Base-by-base conservation (phyloP, 345 rosid genomes). In the Odontarrhena argentea region DNA sequence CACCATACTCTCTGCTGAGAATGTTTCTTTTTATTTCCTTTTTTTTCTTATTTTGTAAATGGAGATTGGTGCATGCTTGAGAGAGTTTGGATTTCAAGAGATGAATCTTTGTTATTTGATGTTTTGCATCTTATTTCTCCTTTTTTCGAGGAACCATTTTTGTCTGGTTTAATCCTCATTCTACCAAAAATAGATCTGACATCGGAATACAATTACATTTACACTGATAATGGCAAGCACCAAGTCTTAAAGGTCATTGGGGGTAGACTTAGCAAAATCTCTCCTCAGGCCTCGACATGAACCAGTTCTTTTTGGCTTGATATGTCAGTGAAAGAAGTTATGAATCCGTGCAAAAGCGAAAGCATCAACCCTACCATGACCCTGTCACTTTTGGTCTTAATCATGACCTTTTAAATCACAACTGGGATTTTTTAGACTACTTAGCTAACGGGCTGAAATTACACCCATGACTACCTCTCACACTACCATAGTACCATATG, bases 201-300 rank as follows among this genome's bases (percentile, higher is more conserved):
- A 36, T 32, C 24, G 4, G 8, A 41, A 9, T 34, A 48, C 11
- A 26, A 7, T 35, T 70, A 44, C 11, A 26, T 8, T 44, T 70
- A 44, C 41, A 52, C 28, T 6, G 34, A 24, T 42, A n/a, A 24
- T 86, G 10, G 80, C 87, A 55, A 82, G 86, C 87, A 91, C 79
- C 69, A 83, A 88, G 8, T 90, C 90, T 72, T 82, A 81, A 70
- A 85, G 86, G 55, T 85, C 91, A 80, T 89, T 93, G 6, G 91
- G 84, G 60, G 86, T 62, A 89, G 85, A 68, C 91, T 86, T 79
- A 85, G 76, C 26, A 89, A 89, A 79, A 85, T 89, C 79, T 89
- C 74, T 89, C 91, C 35, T 93, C 96, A 35, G 71, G 78, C 75
- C 85, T 84, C 91, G 85, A 78, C 55, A 77, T 62, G 10, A 51